Conservation (phyloP, 768 basidiomycete genomes). For the Polyporus arcularius region DNA sequence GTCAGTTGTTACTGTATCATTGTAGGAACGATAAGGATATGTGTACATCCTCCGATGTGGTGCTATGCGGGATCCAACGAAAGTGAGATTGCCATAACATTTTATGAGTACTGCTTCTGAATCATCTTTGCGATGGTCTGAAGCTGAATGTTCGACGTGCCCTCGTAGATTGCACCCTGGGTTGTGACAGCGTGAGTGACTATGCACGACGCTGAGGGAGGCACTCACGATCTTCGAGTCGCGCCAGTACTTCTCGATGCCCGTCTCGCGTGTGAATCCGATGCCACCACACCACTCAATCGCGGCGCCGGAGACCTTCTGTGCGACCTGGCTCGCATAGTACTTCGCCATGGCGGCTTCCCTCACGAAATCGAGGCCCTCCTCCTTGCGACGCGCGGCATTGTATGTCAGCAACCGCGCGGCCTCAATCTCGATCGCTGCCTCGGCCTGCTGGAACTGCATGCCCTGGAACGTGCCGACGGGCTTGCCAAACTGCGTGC, state of each 20-base stretch:
- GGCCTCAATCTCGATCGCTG: slow-evolving; percentile 86
- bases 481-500: slow-evolving; percentile 92
- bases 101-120: slow-evolving; percentile 77
- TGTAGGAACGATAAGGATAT: no score
- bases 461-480: slow-evolving; percentile 96
- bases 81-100: neutral
- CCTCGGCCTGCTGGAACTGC: slow-evolving; percentile 91
- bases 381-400: slow-evolving; percentile 92
- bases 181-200: neutral
- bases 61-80: no score
- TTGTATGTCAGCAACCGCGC: slow-evolving; percentile 95
- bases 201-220: neutral
- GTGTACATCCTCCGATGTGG: neutral
- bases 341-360: slow-evolving; percentile 99
- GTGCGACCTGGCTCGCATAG: slow-evolving; percentile 86
- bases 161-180: slow-evolving; percentile 89
- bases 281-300: slow-evolving; percentile 97
- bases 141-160: slow-evolving; percentile 97
- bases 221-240: slow-evolving; percentile 91
- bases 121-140: slow-evolving; percentile 94
- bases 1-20: no score
- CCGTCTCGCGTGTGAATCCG: slow-evolving; percentile 91
- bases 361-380: slow-evolving; percentile 81
- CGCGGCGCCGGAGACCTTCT: slow-evolving; percentile 82
- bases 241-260: slow-evolving; percentile 95